phyloP scores from a whole-genome alignment of 2,329 filamentous ascomycete genomes.

The Monosporascus sp. region DNA sequence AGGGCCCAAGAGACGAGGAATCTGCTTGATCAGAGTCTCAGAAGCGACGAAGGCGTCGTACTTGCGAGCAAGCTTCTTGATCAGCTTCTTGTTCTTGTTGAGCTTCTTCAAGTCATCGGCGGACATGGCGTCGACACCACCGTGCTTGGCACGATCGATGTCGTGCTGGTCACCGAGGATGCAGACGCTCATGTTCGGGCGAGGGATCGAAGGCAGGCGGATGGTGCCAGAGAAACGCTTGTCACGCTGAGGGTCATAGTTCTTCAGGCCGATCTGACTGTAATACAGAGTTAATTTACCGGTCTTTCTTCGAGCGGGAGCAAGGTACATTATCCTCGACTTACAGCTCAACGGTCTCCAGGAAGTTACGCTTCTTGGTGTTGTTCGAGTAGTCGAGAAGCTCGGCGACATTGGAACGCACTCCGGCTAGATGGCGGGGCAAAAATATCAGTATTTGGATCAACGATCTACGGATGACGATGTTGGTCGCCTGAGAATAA shows the following conservation, averaged over 20 bases:
- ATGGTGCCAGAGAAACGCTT: slow-evolving; percentile 99
- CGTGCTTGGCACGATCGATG: slow-evolving; percentile 99
- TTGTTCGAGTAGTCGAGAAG: slow-evolving; percentile 92
- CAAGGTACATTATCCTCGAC: background rate
- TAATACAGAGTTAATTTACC: background rate
- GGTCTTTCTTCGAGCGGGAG: no score
- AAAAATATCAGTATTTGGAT: slow-evolving; percentile 9
- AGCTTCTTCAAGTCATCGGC: slow-evolving; percentile 99
- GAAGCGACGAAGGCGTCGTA: slow-evolving; percentile 99
- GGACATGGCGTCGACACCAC: slow-evolving; percentile 97
- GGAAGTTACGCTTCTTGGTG: slow-evolving; percentile 97
- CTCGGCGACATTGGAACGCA: slow-evolving; percentile 65
- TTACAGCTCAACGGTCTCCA: slow-evolving; percentile 76
- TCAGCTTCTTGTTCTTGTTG: slow-evolving; percentile 99
- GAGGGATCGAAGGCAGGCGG: slow-evolving; percentile 86
- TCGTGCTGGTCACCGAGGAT: slow-evolving; percentile 79
- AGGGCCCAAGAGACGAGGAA: slow-evolving; percentile 97
- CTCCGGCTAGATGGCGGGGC: slow-evolving; percentile 30
- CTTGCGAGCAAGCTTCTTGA: slow-evolving; percentile 99
- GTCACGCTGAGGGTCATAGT: slow-evolving; percentile 99
- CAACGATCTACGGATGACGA: background rate
- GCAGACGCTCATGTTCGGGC: slow-evolving; percentile 53
- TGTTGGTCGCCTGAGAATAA: slow-evolving; percentile 2
- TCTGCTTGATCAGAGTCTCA: slow-evolving; percentile 98
- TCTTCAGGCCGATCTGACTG: slow-evolving; percentile 82